Base-by-base conservation (phyloP, 148 eudicot species). In the Selenicereus undatus region DNA sequence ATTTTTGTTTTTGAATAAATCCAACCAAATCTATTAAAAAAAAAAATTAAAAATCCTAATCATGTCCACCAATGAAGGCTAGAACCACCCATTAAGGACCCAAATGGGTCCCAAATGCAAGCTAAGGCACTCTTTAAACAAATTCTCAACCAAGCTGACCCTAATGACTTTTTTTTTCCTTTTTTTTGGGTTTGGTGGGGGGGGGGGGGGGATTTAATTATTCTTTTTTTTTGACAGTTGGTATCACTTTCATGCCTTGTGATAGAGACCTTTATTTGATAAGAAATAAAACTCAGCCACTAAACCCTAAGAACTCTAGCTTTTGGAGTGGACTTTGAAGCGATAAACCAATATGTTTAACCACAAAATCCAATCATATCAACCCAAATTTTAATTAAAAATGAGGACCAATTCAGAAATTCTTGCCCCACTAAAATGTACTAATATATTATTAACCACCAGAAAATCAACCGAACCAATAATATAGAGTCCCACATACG, bases 111-210 rank as follows among this genome's bases (percentile, higher is more conserved):
- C 81, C 68, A 58, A 58, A 43, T 77, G 77, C 62, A 48, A 32
- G 32, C 32, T 32, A 32, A 71, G 76, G 71, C 70, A 79, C 13
- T 50, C 68, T 60, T 62, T 20, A 80, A 84, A 84, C 80, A 84
- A 58, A 30, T 43, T 79, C 76, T 84, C 86, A 83, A 80, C 76
- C 77, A 70, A 60, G 78, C 80, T 80, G 81, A 80, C 83, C 81
- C 81, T 35, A 60, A 43, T 24, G 73, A 81, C 16, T 21, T 42
- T 73, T 80, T 80, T 14, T 58, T 62, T 43, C 18, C 74, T n/a
- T 58, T 62, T 43, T 26, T 43, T 11, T n/a, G n/a, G n/a, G n/a
- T n/a, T n/a, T n/a, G n/a, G n/a, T n/a, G n/a, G n/a, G n/a, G n/a
- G n/a, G n/a, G n/a, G n/a, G n/a, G n/a, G n/a, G 48, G 72, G 70